A percentile compares a stretch with the other conserved stretches of the same genome.
Conservation (phyloP, 768 basidiomycete species). For the Astraeus odoratus region DNA sequence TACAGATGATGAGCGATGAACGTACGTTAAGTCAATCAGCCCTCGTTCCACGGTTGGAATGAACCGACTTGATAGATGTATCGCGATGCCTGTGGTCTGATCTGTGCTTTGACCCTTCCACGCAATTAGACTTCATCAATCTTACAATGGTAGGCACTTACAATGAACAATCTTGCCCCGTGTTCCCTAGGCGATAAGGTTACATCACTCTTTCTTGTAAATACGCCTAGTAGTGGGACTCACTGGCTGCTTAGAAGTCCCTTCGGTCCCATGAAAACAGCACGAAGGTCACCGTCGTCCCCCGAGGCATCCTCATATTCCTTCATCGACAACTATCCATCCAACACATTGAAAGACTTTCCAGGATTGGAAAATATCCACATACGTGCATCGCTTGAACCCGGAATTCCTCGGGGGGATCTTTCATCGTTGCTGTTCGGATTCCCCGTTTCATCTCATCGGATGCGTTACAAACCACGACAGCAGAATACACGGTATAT, state of each 20-base stretch:
- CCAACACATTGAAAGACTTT: too few species aligned
- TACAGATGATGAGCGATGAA: too few species aligned
- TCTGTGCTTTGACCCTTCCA: constrained; percentile 76
- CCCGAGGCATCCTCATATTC: constrained; percentile 60
- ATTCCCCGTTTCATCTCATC: constrained; percentile 62
- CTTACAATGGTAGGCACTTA: constrained; percentile 26
- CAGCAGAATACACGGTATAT: constrained; percentile 15
- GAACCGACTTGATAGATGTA: constrained; percentile 70
- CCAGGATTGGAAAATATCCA: constrained; percentile 1
- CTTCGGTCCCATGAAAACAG: constrained; percentile 53
- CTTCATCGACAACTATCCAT: constrained; percentile 60
- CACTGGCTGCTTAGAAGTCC: constrained; percentile 76
- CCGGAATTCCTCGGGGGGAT: constrained; percentile 63
- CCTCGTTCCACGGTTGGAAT: constrained; percentile 96
- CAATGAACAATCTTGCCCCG: constrained; percentile 73
- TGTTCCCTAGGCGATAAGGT: constrained; percentile 34
- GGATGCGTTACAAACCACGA: constrained; percentile 49
- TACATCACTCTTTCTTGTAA: neutral
- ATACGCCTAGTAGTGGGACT: constrained; percentile 8
- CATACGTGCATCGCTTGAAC: constrained; percentile 79
- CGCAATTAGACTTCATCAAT: neutral
- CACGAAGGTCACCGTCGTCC: constrained; percentile 58
- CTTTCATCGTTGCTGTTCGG: constrained; percentile 84
- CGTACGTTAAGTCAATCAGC: constrained; percentile 80
- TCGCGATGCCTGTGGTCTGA: constrained; percentile 77